Evolutionary conservation across 768 basidiomycete genomes (phyloP), one percentile per base, ranked within the genome.

Genomic region (Trametes cingulata): DNA sequence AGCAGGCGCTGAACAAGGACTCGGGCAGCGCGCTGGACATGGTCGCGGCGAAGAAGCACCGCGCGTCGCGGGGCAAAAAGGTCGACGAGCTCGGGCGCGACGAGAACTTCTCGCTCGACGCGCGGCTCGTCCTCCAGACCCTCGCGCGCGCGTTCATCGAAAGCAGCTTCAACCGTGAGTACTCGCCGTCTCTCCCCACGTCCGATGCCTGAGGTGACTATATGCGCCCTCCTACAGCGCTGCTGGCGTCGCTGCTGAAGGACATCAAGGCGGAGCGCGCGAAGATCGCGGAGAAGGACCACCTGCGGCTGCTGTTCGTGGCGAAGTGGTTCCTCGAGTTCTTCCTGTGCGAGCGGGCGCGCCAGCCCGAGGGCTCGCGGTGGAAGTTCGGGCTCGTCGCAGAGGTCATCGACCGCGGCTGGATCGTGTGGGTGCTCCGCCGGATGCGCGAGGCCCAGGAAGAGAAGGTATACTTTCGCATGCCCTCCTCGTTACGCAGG

Each of bases 281-380:
- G 54, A 95, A 95, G 74, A 86, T 99, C 63, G 88, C 88, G n/a
- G 94, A 97, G 69, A 93, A 94, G 67, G 97, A 98, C 71, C 89
- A 95, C 68, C 82, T 95, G 56, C 87, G 97, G 7, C 79, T 97
- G 24, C 80, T 98, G 41, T 93, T 85, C 71, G 82, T 97, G 41
- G 84, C 89, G 5, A 90, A 92, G 58, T 98, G 96, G 90, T 89
- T 96, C 69, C 82, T 97, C 37, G 88, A 95, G 62, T 96, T 92
- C 77, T 95, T 98, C 74, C 81, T 95, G 12, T 69, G 74, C 48
- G 66, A 78, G 10, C 75, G 81, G 27, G 65, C 73, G 24, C 74
- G 74, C 36, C 73, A 82, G 40, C 60, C 51, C n/a, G 58, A 62
- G 5, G 78, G 76, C 41, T 79, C 73, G 13, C 65, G 72, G 52